Evolutionary conservation across 1,139 yeast genomes (phyloP), one percentile per base, ranked within the genome.

Genomic region (Suhomyces bolitotheri): DNA sequence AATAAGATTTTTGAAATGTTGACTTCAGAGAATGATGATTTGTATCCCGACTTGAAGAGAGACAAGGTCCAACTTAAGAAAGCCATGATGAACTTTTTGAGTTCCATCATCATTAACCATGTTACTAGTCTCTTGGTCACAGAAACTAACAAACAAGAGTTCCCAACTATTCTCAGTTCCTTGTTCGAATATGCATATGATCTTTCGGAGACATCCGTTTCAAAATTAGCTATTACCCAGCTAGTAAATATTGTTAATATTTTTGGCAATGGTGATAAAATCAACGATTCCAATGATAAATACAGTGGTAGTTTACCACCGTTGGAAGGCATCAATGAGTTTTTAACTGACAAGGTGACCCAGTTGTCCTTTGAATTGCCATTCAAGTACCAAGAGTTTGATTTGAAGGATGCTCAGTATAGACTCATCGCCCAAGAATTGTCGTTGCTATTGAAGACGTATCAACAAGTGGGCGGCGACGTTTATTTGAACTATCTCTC

Each of bases 361-460:
- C 78, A 83, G 35, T 62, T 87, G 38, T 73, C 82, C 31, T 85
- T 89, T 65, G 95, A 87, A 54, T 66, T 89, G 34, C 89, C 96
- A 8, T 82, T 87, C 51, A 82, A 83, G 49, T 78, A 81, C 30
- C 73, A 67, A 29, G 73, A 75, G 22, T 80, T 82, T 47, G 78
- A 83, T 51, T 64, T 82, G 34, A 76, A 78, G 46, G 96, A 89
- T 54, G 95, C 95, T 3, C 90, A 86, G 53, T 78, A 76, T 49
- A 75, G 94, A 50, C 68, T 80, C 36, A 73, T 86, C 29, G 82
- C 89, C 3, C 78, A 79, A 42, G 98, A 92, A 51, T 67, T 88
- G 8, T 80, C 95, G 0, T 66, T 77, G 26, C 65, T 89, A 25
- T 76, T 90, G 53, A 83, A 80, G 49, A 71, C 82, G 4, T 69